Conservation (phyloP, 129 eudicot genomes). For the Lactuca sativa region DNA sequence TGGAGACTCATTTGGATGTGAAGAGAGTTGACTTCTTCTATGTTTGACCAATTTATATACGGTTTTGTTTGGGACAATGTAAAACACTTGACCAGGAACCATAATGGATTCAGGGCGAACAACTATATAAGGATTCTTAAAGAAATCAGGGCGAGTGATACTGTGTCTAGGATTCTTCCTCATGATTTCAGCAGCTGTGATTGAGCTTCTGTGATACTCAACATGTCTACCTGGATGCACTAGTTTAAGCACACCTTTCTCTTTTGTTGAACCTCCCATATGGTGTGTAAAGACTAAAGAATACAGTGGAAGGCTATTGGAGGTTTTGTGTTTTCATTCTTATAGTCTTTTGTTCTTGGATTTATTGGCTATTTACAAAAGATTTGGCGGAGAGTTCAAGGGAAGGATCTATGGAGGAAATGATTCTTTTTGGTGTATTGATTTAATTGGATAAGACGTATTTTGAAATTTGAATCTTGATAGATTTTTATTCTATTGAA, state of each 20-base stretch:
- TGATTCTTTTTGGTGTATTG: slow-evolving; percentile 34
- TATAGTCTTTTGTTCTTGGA: slow-evolving; percentile 22
- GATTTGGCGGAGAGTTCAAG: slow-evolving; percentile 15
- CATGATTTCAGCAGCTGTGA: slow-evolving; percentile 59
- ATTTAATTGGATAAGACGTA: slow-evolving; percentile 24
- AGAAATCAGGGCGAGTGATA: slow-evolving; percentile 60
- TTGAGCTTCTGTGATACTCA: slow-evolving; percentile 39
- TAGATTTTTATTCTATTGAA: background rate
- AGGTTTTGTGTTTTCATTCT: slow-evolving; percentile 1
- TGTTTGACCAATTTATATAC: slow-evolving; percentile 41
- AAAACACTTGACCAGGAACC: slow-evolving; percentile 61
- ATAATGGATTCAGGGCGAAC: slow-evolving; percentile 58
- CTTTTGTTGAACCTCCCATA: slow-evolving; percentile 49
- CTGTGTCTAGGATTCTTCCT: slow-evolving; percentile 65
- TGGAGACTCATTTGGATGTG: slow-evolving; percentile 14
- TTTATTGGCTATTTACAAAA: slow-evolving; percentile 11
- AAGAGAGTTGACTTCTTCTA: slow-evolving; percentile 24
- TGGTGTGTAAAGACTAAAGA: background rate
- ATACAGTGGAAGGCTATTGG: slow-evolving; percentile 23
- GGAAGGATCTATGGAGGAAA: slow-evolving; percentile 5
- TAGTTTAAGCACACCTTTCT: slow-evolving; percentile 51
- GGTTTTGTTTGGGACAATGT: slow-evolving; percentile 54
- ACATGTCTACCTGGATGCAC: slow-evolving; percentile 60
- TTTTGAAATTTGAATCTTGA: background rate
- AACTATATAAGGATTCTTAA: slow-evolving; percentile 46